Base-by-base conservation (phyloP, 192 early-diverging fungal genomes). In the Gonapodya sp. region DNA sequence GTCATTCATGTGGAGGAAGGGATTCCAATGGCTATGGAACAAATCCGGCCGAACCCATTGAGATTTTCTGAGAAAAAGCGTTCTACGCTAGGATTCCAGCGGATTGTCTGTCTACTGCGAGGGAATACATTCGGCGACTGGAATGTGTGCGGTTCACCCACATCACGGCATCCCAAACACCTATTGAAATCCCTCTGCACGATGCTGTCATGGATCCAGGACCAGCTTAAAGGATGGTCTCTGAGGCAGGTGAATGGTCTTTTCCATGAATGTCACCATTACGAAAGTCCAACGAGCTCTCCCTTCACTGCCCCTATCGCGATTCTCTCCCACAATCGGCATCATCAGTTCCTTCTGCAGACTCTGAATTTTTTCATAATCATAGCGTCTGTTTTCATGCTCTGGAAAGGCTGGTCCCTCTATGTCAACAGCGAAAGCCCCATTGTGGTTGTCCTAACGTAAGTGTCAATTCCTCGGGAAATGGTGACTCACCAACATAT, bases 391-490 rank as follows among this genome's bases (percentile, higher is more conserved):
- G 97, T 96, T 80, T 90, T 99, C 83, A 96, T 96, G 93, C 93
- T 96, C 73, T 99, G 96, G 96, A 99, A 99, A 85, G 94, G 92
- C 0, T 87, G 96, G 81, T 87, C 92, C 14, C 86, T 99, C 79
- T 88, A 89, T 36, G 94, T 93, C 64, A 97, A 98, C 87, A 94
- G 89, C 80, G 96, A 99, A 84, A 95, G 94, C 79, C 97, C 96
- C 1, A 94, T 99, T 73, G 97, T 99, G 1, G 97, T 99, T 0
- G 97, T 99, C 1, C 86, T 99, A 73, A 95, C 92, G 94, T 94
- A 82, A 74, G 2, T 31, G 34, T 18, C 1, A n/a, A n/a, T n/a
- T n/a, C n/a, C n/a, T n/a, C n/a, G n/a, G n/a, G n/a, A n/a, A n/a
- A n/a, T n/a, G n/a, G n/a, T n/a, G n/a, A n/a, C n/a, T n/a, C n/a